phyloP scores from a whole-genome alignment of 805 yeast genomes.

The Starmerella lactis-condensi region DNA sequence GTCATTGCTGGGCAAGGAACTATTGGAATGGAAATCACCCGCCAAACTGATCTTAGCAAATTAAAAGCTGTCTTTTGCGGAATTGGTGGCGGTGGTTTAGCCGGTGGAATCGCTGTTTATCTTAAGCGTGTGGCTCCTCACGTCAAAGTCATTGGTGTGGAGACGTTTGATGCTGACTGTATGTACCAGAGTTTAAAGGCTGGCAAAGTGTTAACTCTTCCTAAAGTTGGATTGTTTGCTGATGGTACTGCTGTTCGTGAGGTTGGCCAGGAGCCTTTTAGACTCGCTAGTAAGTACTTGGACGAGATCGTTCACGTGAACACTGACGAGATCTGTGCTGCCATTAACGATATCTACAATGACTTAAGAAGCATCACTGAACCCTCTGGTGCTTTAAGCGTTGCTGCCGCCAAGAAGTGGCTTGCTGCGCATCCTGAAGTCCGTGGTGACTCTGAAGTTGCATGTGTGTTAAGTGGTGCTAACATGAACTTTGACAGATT shows the following conservation, averaged over 20 bases:
- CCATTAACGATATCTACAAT: constrained; percentile 88
- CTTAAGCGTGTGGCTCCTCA: constrained; percentile 95
- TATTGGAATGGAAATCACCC: constrained; percentile 74
- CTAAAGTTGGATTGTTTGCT: constrained; percentile 85
- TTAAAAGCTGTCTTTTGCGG: constrained; percentile 78
- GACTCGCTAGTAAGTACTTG: constrained; percentile 56
- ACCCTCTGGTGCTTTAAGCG: constrained; percentile 93
- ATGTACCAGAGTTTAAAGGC: constrained; percentile 48
- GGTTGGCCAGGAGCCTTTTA: constrained; percentile 80
- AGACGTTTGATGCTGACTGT: constrained; percentile 92
- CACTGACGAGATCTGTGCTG: constrained; percentile 93
- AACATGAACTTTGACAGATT: constrained; percentile 95
- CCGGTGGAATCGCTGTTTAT: constrained; percentile 81
- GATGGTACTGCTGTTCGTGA: constrained; percentile 94
- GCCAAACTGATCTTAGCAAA: constrained; percentile 64
- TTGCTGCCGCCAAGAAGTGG: constrained; percentile 84
- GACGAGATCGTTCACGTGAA: constrained; percentile 73
- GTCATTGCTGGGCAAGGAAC: constrained; percentile 99
- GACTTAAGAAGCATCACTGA: constrained; percentile 88
- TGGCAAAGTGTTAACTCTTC: constrained; percentile 37
- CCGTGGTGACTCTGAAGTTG: constrained; percentile 41
- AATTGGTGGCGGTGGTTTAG: constrained; percentile 93
- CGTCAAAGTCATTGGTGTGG: constrained; percentile 86
- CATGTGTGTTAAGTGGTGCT: constrained; percentile 85
- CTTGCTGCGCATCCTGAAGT: constrained; percentile 35